Conservation (phyloP, 768 basidiomycete genomes). For the Naematelia aurantialba region DNA sequence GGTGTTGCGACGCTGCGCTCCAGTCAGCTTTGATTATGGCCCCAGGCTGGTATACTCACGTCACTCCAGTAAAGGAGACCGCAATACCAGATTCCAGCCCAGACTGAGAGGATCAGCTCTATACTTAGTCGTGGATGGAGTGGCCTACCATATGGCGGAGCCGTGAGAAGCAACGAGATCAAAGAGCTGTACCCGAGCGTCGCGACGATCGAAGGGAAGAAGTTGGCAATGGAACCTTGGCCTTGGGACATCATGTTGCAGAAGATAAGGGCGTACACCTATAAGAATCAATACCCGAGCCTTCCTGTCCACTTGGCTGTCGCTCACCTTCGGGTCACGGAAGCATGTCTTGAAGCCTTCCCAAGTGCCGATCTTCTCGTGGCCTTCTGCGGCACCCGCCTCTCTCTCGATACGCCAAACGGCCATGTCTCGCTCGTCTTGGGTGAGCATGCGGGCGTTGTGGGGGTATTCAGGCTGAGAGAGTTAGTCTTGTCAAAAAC, state of each 20-base stretch:
- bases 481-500: not conserved
- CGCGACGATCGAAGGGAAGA: constrained; percentile 28
- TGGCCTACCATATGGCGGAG: constrained; percentile 32
- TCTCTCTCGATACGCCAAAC: constrained; percentile 14
- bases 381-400: constrained; percentile 11
- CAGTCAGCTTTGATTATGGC: constrained; percentile 1
- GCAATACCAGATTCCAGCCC: constrained; percentile 14
- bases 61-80: constrained; percentile 9
- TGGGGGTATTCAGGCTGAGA: constrained; percentile 26
- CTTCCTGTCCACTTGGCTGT: not conserved
- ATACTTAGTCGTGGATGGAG: too few relatives aligned
- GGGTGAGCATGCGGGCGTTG: constrained; percentile 25
- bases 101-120: too few relatives aligned
- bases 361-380: constrained; percentile 6
- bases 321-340: constrained; percentile 17
- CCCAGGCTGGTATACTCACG: too few relatives aligned
- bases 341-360: constrained; percentile 18
- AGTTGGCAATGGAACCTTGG: constrained; percentile 27
- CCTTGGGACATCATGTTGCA: not conserved
- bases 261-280: constrained; percentile 15
- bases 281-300: too few relatives aligned
- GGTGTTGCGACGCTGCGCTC: too few relatives aligned
- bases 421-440: constrained; percentile 18
- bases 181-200: constrained; percentile 23
- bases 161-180: constrained; percentile 24